Conservation (phyloP, 176 grass and related monocot genomes). For the Carex parvula region DNA sequence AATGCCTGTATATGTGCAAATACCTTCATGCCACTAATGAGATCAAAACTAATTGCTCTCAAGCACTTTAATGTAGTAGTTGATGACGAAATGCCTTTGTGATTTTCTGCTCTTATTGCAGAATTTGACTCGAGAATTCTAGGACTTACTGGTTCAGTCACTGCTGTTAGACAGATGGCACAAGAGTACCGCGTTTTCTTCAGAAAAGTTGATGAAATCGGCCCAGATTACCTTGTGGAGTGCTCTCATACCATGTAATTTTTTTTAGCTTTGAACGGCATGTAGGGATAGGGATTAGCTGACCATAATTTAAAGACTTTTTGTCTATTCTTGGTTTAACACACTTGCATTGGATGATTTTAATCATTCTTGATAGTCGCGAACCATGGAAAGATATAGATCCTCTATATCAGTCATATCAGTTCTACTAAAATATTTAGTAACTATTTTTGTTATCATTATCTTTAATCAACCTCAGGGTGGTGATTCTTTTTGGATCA, state of each 20-base stretch:
- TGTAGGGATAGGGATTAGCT: not conserved
- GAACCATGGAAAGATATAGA: not conserved
- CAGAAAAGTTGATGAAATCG: conserved; percentile 71
- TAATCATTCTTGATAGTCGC: not conserved
- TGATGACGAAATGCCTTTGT: not conserved
- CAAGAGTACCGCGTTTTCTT: conserved; percentile 97
- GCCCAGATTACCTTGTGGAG: conserved; percentile 91
- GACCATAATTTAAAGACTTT: not conserved
- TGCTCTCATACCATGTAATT: conserved; percentile 79
- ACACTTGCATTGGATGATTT: not conserved
- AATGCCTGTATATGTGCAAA: no score
- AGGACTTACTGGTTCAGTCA: conserved; percentile 63
- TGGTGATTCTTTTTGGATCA: not conserved
- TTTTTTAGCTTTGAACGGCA: not conserved
- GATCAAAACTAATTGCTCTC: not conserved
- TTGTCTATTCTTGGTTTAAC: not conserved
- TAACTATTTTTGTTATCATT: not conserved
- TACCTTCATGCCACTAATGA: not conserved
- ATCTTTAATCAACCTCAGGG: not conserved
- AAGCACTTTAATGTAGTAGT: not conserved
- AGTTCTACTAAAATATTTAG: not conserved
- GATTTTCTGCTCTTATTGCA: conserved; percentile 33
- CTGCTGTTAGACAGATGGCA: conserved; percentile 76
- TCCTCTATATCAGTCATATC: not conserved
- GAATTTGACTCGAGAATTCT: conserved; percentile 89